Percentiles rank a stretch among this genome's conserved stretches.
Evolutionary conservation across 2,329 filamentous ascomycete genomes (phyloP).

Genomic region (Epichloe sibirici): DNA sequence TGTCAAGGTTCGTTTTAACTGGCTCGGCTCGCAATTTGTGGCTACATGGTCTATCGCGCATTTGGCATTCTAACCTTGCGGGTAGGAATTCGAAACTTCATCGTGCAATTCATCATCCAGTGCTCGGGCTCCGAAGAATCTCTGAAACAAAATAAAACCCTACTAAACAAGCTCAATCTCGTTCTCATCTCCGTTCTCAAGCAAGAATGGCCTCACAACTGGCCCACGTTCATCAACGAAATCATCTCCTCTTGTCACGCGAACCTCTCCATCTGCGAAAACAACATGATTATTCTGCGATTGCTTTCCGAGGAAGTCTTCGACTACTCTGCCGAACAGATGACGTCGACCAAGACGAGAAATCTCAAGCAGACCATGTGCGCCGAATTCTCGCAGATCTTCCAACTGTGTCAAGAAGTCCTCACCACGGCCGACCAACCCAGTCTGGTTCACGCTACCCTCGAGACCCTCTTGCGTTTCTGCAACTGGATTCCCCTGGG

Average conservation of each 20-base stretch:
- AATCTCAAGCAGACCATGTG: slow-evolving; percentile 99
- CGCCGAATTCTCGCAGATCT: slow-evolving; percentile 95
- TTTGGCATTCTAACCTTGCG: slow-evolving; percentile 2
- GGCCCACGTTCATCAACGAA: slow-evolving; percentile 99
- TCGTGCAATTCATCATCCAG: slow-evolving; percentile 96
- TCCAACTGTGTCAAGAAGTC: slow-evolving; percentile 93
- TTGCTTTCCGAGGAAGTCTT: slow-evolving; percentile 96
- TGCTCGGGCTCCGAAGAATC: slow-evolving; percentile 83
- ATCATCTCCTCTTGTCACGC: slow-evolving; percentile 94
- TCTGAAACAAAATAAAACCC: slow-evolving; percentile 69
- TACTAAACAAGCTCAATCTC: slow-evolving; percentile 96
- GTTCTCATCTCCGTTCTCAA: slow-evolving; percentile 96
- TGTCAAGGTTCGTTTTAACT: slow-evolving; percentile 58
- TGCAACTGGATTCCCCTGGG: slow-evolving; percentile 98
- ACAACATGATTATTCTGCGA: slow-evolving; percentile 98
- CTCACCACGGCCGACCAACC: slow-evolving; percentile 79
- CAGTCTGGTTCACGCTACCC: slow-evolving; percentile 86
- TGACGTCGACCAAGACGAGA: slow-evolving; percentile 96
- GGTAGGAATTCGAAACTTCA: slow-evolving; percentile 92
- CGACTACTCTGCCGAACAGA: slow-evolving; percentile 95
- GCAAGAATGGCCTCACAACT: slow-evolving; percentile 99
- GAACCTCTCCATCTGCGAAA: slow-evolving; percentile 94
- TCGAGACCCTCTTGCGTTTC: slow-evolving; percentile 90
- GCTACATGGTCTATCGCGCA: neutral
- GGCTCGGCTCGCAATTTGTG: neutral